phyloP scores from a whole-genome alignment of 257 asterid species.

The Solanum lignicaule region DNA sequence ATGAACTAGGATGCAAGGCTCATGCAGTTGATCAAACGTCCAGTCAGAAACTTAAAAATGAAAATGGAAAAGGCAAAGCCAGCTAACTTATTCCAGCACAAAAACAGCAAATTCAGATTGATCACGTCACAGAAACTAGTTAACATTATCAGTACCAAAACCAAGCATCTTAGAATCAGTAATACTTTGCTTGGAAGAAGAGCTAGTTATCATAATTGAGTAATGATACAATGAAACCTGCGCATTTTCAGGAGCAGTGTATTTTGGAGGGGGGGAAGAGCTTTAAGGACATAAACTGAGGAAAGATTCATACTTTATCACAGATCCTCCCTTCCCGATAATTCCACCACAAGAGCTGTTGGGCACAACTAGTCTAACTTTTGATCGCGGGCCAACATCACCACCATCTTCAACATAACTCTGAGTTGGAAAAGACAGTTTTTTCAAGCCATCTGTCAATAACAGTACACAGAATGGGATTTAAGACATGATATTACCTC shows the following conservation, averaged over 20 bases:
- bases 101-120: not conserved
- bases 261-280: no score
- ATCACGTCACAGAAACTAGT: not conserved
- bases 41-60: not conserved
- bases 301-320: constrained; percentile 46
- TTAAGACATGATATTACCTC: constrained; percentile 44
- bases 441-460: not conserved
- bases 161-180: not conserved
- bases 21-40: not conserved
- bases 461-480: not conserved
- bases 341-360: constrained; percentile 98
- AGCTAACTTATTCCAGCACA: not conserved
- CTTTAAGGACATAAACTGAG: not conserved
- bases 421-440: constrained; percentile 23
- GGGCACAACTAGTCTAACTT: constrained; percentile 80
- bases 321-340: constrained; percentile 94
- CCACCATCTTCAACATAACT: constrained; percentile 71
- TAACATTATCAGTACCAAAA: not conserved
- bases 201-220: not conserved
- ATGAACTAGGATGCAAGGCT: not conserved
- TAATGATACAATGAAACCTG: not conserved
- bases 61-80: not conserved
- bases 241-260: not conserved
- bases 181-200: not conserved
- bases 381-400: constrained; percentile 51